These are phyloP conservation scores for Tardiomyces blankii DNA, from an alignment of 1,139 yeast species.

Conservation along the genomic window DNA sequence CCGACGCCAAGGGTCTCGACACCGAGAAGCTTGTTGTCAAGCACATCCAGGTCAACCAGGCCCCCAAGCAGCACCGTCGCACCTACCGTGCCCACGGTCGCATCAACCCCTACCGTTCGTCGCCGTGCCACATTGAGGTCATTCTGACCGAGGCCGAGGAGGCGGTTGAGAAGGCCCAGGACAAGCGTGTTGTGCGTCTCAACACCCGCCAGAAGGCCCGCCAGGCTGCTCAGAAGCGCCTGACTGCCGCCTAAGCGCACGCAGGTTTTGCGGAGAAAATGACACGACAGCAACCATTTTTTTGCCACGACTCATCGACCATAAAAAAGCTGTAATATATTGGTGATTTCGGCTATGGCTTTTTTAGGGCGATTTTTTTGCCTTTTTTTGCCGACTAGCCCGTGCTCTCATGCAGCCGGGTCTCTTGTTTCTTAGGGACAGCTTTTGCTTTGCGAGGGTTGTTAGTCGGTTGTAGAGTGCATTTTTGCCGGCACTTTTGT, in stretches of 20 bases:
- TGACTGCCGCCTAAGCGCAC: constrained; percentile 29
- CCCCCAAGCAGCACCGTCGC: constrained; percentile 99
- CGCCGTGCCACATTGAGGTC: constrained; percentile 98
- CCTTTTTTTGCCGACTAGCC: neutral
- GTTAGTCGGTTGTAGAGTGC: no score
- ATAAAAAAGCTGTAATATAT: neutral
- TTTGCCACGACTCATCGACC: neutral
- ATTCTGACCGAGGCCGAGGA: constrained; percentile 93
- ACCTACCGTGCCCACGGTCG: constrained; percentile 99
- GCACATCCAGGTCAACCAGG: constrained; percentile 99
- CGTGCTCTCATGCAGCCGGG: no score
- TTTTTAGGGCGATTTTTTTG: neutral
- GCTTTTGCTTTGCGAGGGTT: no score
- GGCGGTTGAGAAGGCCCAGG: constrained; percentile 87
- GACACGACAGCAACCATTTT: neutral
- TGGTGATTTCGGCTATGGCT: neutral
- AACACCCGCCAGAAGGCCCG: constrained; percentile 91
- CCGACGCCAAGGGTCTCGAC: constrained; percentile 98
- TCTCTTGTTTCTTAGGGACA: no score
- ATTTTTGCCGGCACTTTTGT: no score
- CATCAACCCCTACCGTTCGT: constrained; percentile 96
- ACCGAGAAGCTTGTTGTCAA: constrained; percentile 85
- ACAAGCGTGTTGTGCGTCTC: constrained; percentile 69
- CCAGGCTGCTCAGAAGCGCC: constrained; percentile 73
- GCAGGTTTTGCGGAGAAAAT: no score